Evolutionary conservation across 2,329 filamentous ascomycete genomes (phyloP), one percentile per base, ranked within the genome.

Genomic region (Lachnellula arida): DNA sequence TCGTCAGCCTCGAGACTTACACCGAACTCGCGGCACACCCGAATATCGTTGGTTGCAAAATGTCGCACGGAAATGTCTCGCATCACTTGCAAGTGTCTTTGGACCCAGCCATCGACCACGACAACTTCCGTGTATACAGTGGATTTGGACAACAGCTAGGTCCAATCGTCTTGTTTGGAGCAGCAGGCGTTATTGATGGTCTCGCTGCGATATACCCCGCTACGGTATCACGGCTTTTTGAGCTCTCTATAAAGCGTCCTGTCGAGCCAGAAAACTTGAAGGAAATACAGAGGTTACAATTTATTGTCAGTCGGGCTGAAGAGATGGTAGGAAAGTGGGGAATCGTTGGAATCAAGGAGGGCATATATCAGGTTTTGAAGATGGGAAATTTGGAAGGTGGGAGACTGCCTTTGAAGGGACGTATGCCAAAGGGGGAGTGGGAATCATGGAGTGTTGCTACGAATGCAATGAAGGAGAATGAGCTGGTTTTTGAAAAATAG

Each of bases 21-120:
- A 79, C 67, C 11, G 65, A 67, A 0, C 79, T 87, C 23, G 76
- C 84, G 5, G 73, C 76, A 50, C 83, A 87, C 66, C 76, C 79
- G 28, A 86, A 87, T 66, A 85, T 87, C 56, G 82, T 86, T 11
- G 84, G 84, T 42, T 84, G 81, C 70, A 87, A 87, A 70, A 79
- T 87, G 66, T 86, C 81, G 1, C 84, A 87, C 67, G 82, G 81
- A 49, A 81, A 85, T 66, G 77, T 86, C 46, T 84, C 82, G 19
- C 76, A 79, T 63, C 81, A 85, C 66, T 74, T 79, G 5, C 79
- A 85, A 67, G 77, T 86, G 53, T 81, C 81, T 2, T 75, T 78
- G 14, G 78, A 78, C 61, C 82, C 82, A 0, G 67, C 73, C 51
- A 83, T 87, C 65, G 78, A 86, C 68, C 77, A 81, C 64, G 64